Evolutionary conservation across 495 filamentous ascomycete species (phyloP).

Genomic region (Lasiosphaeriaceae sp.): DNA sequence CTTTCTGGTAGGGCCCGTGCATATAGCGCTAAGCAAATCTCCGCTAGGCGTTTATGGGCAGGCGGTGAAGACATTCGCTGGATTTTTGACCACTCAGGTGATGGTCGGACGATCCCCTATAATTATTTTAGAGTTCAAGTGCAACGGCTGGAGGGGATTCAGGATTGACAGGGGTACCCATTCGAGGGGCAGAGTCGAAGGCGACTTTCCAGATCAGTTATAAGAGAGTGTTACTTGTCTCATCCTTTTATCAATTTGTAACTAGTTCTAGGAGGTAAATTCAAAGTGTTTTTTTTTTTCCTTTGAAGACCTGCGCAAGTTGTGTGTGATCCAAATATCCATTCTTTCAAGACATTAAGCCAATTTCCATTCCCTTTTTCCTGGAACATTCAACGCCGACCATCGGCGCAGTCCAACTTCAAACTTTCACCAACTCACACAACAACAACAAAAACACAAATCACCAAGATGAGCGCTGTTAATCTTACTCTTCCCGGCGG

Average conservation of each 20-base stretch:
- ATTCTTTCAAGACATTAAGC: background rate
- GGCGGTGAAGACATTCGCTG: constrained; percentile 13
- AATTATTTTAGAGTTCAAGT: background rate
- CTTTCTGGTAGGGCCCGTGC: too few species aligned
- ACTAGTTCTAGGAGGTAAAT: background rate
- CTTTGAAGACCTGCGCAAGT: too few species aligned
- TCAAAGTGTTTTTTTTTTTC: too few species aligned
- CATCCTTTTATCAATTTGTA: background rate
- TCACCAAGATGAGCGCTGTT: background rate
- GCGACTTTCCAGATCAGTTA: background rate
- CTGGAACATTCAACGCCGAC: background rate
- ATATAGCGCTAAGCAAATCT: too few species aligned
- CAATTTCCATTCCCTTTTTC: background rate
- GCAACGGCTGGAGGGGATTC: background rate
- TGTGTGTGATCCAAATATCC: background rate
- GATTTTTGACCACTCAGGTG: background rate
- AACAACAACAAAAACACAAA: background rate
- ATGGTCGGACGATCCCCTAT: background rate
- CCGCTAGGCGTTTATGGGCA: background rate
- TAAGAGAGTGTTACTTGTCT: too few species aligned
- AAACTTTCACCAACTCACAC: background rate
- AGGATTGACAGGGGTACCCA: background rate
- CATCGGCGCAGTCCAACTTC: background rate
- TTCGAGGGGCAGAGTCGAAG: background rate
- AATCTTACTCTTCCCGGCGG: constrained; percentile 13